phyloP scores from a whole-genome alignment of 1,139 yeast species.

The Lipomyces yarrowii region DNA sequence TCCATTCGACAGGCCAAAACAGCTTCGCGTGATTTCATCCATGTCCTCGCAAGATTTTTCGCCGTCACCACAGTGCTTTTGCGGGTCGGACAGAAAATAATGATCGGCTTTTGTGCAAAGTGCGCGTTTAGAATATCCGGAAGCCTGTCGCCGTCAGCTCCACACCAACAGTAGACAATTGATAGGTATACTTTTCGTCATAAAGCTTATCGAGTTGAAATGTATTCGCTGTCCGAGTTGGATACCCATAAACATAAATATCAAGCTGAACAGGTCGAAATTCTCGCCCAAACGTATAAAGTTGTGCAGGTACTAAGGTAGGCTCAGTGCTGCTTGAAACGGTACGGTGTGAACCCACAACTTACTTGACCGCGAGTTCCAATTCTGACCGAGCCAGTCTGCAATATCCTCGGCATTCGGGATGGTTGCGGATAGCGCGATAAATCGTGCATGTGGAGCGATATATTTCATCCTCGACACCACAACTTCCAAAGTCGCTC shows the following conservation, averaged over 20 bases:
- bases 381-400: constrained; percentile 45
- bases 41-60: constrained; percentile 42
- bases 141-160: constrained; percentile 33
- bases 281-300: constrained; percentile 48
- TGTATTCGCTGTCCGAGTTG: constrained; percentile 45
- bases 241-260: constrained; percentile 50
- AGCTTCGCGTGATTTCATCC: constrained; percentile 15
- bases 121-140: constrained; percentile 45
- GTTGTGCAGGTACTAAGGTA: constrained; percentile 18
- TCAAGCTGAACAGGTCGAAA: constrained; percentile 51
- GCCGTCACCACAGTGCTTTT: constrained; percentile 53
- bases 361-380: constrained; percentile 8
- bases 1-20: constrained; percentile 6
- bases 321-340: no score
- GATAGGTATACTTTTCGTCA: constrained; percentile 41
- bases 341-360: neutral
- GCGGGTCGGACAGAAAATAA: constrained; percentile 59
- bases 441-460: constrained; percentile 47
- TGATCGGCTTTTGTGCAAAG: constrained; percentile 48
- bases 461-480: constrained; percentile 54
- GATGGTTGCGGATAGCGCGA: constrained; percentile 59
- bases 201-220: constrained; percentile 51
- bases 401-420: constrained; percentile 56
- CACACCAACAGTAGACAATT: neutral
- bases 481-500: constrained; percentile 57